phyloP scores from a whole-genome alignment of 441 rosid species.

The Mallotus japonicus region DNA sequence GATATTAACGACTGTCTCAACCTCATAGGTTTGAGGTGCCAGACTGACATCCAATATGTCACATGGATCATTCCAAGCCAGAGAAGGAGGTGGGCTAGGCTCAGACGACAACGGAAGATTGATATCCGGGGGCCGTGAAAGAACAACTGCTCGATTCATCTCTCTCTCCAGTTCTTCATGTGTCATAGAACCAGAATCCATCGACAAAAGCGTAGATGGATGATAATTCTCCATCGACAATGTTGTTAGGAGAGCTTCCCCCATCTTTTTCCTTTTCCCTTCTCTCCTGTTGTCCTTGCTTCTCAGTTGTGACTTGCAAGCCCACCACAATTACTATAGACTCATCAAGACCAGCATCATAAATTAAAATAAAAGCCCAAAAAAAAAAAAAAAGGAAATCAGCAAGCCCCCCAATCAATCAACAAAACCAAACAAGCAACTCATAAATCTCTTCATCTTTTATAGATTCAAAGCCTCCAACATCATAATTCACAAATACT shows the following conservation, averaged over 20 bases:
- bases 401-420: conserved; percentile 46
- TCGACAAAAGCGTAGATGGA: conserved; percentile 79
- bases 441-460: conserved; percentile 62
- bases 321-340: conserved; percentile 25
- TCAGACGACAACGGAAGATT: conserved; percentile 78
- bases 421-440: conserved; percentile 73
- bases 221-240: conserved; percentile 81
- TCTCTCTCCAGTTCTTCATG: conserved; percentile 82
- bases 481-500: conserved; percentile 30
- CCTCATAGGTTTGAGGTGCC: conserved; percentile 67
- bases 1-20: conserved; percentile 52
- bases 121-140: conserved; percentile 75
- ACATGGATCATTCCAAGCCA: conserved; percentile 64
- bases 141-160: conserved; percentile 49
- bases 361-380: conserved; percentile 14
- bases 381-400: conserved; percentile 20
- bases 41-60: conserved; percentile 71
- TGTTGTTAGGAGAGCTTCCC: conserved; percentile 60
- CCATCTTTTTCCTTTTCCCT: conserved; percentile 37
- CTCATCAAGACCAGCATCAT: conserved; percentile 13
- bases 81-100: conserved; percentile 65
- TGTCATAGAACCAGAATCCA: conserved; percentile 70
- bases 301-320: conserved; percentile 18
- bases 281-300: conserved; percentile 3
- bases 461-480: conserved; percentile 37